Base-by-base conservation (phyloP, 2,329 filamentous ascomycete species). In the Tympanopsis confertula region DNA sequence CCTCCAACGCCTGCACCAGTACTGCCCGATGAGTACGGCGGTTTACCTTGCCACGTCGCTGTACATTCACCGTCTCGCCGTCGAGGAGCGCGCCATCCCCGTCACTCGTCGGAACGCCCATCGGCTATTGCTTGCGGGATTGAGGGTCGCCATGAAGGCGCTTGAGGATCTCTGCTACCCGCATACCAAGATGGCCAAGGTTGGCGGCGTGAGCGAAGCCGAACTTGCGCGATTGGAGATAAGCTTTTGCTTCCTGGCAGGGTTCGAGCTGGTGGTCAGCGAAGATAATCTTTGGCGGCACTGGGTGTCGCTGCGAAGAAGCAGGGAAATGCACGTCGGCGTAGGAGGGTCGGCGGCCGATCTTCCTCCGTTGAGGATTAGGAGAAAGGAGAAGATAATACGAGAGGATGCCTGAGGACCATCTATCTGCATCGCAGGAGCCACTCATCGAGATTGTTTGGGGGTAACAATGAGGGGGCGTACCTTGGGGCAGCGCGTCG, bases 161-260 rank as follows among this genome's bases (percentile, higher is more conserved):
- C 64, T 95, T n/a, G 89, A 98, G 57, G 89, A 96, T 56, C 70
- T 89, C 38, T 84, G 81, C 47, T 94, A 93, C 61, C 76, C 85
- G 5, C 89, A 95, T 60, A 71, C 71, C 42, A 82, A 86, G 39
- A 78, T 95, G 46, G 80, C 89, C 14, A 82, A 80, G 45, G 88
- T 96, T 2, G 89, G 91, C 30, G 89, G 89, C 14, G 86, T 96
- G 13, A 85, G 76, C 50, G 82, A 85, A 53, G 64, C 67, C 14
- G 87, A 96, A 59, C 69, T 98, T 37, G 82, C 83, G 29, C 72
- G 83, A 42, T 63, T 96, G 30, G 91, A 96, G 64, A 84, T 96
- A 43, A 87, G 82, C 50, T 89, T 89, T 53, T 88, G 84, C 59
- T 89, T 87, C 54, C 62, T 94, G 41, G 78, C 81, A n/a, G 80